Evolutionary conservation across 2,329 filamentous ascomycete genomes (phyloP).

Genomic region (Beauveria asiatica): DNA sequence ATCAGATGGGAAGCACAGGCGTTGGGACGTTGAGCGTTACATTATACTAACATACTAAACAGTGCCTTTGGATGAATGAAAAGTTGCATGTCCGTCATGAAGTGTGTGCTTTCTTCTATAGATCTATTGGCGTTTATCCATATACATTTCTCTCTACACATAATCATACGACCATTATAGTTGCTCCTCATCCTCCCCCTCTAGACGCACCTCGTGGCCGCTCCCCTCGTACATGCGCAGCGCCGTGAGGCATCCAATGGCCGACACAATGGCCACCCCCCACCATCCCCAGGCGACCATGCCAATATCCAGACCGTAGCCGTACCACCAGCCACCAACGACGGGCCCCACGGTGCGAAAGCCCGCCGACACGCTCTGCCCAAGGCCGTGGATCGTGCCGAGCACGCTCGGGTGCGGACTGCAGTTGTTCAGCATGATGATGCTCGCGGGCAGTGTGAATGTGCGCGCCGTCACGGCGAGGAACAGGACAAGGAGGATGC

Average conservation of each 20-base stretch:
- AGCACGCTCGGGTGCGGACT: constrained; percentile 50
- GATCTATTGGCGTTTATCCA: neutral
- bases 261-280: constrained; percentile 39
- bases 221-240: constrained; percentile 57
- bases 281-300: constrained; percentile 42
- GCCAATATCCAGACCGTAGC: constrained; percentile 35
- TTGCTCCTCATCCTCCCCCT: constrained; percentile 33
- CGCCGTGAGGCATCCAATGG: constrained; percentile 48
- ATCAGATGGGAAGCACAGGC: neutral
- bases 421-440: constrained; percentile 53
- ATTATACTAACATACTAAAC: neutral
- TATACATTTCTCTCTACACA: neutral
- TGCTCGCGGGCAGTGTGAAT: constrained; percentile 52
- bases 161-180: neutral
- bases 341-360: constrained; percentile 43
- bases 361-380: constrained; percentile 40
- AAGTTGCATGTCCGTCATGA: neutral
- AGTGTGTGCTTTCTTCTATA: neutral
- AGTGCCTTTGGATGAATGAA: neutral
- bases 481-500: constrained; percentile 52
- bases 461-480: constrained; percentile 67
- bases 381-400: constrained; percentile 48
- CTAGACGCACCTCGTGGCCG: constrained; percentile 50
- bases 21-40: neutral
- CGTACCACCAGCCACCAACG: constrained; percentile 41